Percentiles rank a stretch among this genome's conserved stretches.
Evolutionary conservation across 495 filamentous ascomycete genomes (phyloP).

Genomic region (Neurospora africana): DNA sequence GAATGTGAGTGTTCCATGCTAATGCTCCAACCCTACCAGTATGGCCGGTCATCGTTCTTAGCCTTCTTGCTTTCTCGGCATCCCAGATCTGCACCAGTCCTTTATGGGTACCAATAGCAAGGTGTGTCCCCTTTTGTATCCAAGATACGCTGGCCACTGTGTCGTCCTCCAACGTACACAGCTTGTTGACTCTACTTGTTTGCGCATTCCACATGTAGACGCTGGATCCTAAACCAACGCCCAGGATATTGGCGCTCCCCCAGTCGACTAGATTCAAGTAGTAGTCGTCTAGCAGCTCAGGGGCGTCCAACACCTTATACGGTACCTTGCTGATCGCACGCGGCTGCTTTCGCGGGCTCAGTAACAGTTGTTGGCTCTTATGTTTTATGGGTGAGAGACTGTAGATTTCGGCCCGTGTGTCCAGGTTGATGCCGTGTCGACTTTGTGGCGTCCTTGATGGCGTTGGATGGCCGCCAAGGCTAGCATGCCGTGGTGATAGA

Average conservation of each 20-base stretch:
- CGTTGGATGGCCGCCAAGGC: constrained; percentile 63
- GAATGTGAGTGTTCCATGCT: constrained; percentile 96
- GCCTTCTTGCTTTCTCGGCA: constrained; percentile 67
- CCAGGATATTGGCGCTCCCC: constrained; percentile 90
- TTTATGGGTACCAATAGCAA: constrained; percentile 88
- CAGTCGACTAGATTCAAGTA: constrained; percentile 96
- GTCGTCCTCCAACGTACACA: constrained; percentile 88
- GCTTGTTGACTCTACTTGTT: constrained; percentile 74
- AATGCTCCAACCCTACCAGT: constrained; percentile 81
- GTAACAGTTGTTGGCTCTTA: constrained; percentile 79
- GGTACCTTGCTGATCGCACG: constrained; percentile 89
- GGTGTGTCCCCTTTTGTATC: constrained; percentile 93
- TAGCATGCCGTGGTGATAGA: constrained; percentile 61
- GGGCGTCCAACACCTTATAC: constrained; percentile 94
- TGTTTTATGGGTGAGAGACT: constrained; percentile 85
- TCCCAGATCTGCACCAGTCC: constrained; percentile 97
- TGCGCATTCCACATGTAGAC: constrained; percentile 99
- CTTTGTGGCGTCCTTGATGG: constrained; percentile 84
- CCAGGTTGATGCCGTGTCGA: constrained; percentile 71
- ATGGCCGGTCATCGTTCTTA: constrained; percentile 94
- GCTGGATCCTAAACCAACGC: constrained; percentile 80
- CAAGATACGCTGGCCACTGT: constrained; percentile 93
- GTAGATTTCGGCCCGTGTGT: constrained; percentile 83
- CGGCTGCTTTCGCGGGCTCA: constrained; percentile 78
- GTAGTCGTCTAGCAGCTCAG: constrained; percentile 92